Conservation (phyloP, 495 filamentous ascomycete species). For the Aspergillus sclerotiicarbonarius region DNA sequence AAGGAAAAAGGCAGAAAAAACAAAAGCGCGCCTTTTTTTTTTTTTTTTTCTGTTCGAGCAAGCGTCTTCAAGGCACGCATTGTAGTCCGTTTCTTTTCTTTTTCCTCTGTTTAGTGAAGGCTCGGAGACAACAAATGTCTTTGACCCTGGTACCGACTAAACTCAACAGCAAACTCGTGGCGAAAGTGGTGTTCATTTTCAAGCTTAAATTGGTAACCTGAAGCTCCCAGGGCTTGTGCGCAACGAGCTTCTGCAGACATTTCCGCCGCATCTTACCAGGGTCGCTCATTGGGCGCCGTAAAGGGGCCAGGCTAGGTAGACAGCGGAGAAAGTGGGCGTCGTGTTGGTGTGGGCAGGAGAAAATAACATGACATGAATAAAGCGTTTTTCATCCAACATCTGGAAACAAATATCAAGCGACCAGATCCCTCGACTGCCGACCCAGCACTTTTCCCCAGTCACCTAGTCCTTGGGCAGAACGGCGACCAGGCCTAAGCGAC, state of each 20-base stretch:
- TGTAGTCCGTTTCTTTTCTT: neutral
- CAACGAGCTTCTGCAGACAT: constrained; percentile 25
- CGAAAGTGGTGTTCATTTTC: constrained; percentile 26
- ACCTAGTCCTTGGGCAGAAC: constrained; percentile 2
- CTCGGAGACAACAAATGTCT: constrained; percentile 10
- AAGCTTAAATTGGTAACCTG: constrained; percentile 27
- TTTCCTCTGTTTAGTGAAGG: constrained; percentile 1
- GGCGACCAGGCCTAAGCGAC: neutral
- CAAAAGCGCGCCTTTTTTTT: neutral
- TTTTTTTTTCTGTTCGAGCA: constrained; percentile 5
- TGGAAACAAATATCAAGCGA: constrained; percentile 26
- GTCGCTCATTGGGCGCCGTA: constrained; percentile 21
- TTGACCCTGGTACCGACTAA: constrained; percentile 35
- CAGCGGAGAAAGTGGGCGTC: constrained; percentile 17
- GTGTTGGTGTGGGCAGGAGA: constrained; percentile 21
- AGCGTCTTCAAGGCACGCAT: neutral
- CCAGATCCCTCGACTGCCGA: constrained; percentile 16
- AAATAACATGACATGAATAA: constrained; percentile 20
- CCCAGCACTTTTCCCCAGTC: constrained; percentile 1
- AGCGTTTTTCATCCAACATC: constrained; percentile 15
- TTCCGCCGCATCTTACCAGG: constrained; percentile 27
- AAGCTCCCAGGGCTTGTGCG: constrained; percentile 24
- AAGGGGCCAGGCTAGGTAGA: constrained; percentile 20
- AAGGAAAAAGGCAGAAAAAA: neutral
- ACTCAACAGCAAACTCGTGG: constrained; percentile 37